Evolutionary conservation across 805 yeast species (phyloP).

Genomic region (Candida glaebosa): DNA sequence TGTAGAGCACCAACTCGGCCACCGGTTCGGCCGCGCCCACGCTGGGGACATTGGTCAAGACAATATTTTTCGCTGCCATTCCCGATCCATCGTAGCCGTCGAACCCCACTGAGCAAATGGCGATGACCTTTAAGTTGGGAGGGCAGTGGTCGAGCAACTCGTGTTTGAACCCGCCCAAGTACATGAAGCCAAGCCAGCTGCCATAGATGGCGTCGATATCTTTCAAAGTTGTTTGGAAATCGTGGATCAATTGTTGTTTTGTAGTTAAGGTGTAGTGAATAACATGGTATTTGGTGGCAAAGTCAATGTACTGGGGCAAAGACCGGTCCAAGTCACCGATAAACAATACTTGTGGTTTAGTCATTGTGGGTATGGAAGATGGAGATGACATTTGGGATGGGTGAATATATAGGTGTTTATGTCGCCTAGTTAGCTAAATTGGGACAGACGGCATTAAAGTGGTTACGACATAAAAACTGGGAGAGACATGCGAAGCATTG

Average conservation of each 20-base stretch:
- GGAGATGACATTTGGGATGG: no score
- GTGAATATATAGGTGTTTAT: no score
- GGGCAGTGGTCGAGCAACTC: constrained; percentile 47
- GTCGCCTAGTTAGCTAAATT: not conserved
- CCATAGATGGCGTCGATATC: constrained; percentile 53
- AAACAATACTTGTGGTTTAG: constrained; percentile 41
- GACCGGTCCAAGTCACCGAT: constrained; percentile 48
- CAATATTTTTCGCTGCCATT: constrained; percentile 41
- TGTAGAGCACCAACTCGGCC: constrained; percentile 64
- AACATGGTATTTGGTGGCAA: constrained; percentile 37
- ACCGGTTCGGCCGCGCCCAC: constrained; percentile 64
- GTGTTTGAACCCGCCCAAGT: constrained; percentile 48
- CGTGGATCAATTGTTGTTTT: constrained; percentile 37
- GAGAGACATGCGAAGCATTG: not conserved
- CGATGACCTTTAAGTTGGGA: constrained; percentile 40
- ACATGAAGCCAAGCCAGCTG: constrained; percentile 54
- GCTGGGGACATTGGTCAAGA: constrained; percentile 55
- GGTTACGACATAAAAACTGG: not conserved
- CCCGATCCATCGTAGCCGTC: constrained; percentile 46
- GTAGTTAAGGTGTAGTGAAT: constrained; percentile 39
- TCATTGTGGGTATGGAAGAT: constrained; percentile 8
- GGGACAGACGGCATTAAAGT: not conserved
- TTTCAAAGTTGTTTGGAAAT: constrained; percentile 38
- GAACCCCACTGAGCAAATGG: constrained; percentile 56
- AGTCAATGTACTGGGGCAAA: constrained; percentile 43